Percentiles rank a stretch among this genome's conserved stretches.
Evolutionary conservation across 2,329 filamentous ascomycete genomes (phyloP).

Genomic region (Trichoderma atroviride): DNA sequence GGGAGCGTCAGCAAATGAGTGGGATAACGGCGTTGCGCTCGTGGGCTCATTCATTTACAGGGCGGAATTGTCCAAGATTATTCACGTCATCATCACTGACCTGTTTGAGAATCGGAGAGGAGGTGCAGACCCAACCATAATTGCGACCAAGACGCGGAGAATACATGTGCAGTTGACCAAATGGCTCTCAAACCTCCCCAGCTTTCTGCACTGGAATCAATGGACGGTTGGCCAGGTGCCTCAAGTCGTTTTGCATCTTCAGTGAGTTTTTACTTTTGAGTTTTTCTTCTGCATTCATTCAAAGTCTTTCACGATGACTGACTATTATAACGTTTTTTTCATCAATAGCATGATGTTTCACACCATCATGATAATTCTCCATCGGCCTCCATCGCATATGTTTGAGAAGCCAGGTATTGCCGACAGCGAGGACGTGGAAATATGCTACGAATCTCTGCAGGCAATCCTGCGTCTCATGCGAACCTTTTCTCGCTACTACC

Average conservation of each 20-base stretch:
- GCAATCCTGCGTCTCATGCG: constrained; percentile 50
- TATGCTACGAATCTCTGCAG: constrained; percentile 53
- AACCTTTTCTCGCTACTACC: constrained; percentile 49
- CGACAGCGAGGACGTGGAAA: constrained; percentile 50
- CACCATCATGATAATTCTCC: constrained; percentile 55
- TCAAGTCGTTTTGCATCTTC: constrained; percentile 50
- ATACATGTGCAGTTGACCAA: constrained; percentile 52
- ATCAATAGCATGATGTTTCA: constrained; percentile 49
- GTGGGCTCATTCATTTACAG: constrained; percentile 51
- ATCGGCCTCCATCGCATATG: constrained; percentile 50
- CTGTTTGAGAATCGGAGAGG: constrained; percentile 52
- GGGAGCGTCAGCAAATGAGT: constrained; percentile 48
- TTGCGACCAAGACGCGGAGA: constrained; percentile 47
- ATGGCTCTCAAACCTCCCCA: constrained; percentile 50
- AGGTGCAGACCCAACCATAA: constrained; percentile 45
- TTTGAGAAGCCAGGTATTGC: constrained; percentile 45
- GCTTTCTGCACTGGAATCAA: constrained; percentile 54
- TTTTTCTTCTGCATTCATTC: neutral
- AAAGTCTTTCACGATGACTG: constrained; percentile 22
- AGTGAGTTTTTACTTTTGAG: constrained; percentile 36
- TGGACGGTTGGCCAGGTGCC: constrained; percentile 53
- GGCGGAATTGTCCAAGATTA: constrained; percentile 52
- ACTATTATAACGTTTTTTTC: constrained; percentile 18
- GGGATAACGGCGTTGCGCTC: constrained; percentile 49
- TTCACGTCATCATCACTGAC: constrained; percentile 54